Percentiles rank a stretch among this genome's conserved stretches.
Evolutionary conservation across 2,329 filamentous ascomycete genomes (phyloP).

Genomic region (Penicillium sp.): DNA sequence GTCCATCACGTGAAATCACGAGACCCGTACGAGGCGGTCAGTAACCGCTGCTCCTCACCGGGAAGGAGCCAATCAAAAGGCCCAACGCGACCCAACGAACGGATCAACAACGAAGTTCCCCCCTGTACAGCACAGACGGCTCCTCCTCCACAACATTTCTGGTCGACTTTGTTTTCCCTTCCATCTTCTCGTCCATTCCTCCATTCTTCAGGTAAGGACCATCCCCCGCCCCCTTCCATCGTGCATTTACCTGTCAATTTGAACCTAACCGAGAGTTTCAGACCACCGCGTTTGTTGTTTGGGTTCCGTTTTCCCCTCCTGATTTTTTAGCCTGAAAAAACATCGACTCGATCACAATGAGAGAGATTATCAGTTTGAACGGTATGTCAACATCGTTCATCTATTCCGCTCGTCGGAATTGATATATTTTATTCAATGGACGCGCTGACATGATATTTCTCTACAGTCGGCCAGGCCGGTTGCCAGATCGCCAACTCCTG

Average conservation of each 20-base stretch:
- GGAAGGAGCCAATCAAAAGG: constrained; percentile 30
- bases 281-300: constrained; percentile 31
- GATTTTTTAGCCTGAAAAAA: constrained; percentile 27
- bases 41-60: constrained; percentile 11
- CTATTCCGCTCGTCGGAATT: constrained; percentile 17
- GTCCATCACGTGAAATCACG: constrained; percentile 11
- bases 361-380: constrained; percentile 99
- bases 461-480: constrained; percentile 95
- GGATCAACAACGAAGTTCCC: constrained; percentile 36
- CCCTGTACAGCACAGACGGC: constrained; percentile 44
- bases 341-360: constrained; percentile 65
- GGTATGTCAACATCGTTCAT: constrained; percentile 59
- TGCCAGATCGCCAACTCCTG: constrained; percentile 99
- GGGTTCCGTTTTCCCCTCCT: constrained; percentile 27
- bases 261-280: constrained; percentile 23
- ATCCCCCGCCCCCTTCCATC: constrained; percentile 18
- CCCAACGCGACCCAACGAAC: constrained; percentile 40
- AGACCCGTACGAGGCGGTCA: constrained; percentile 26
- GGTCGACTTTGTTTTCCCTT: constrained; percentile 32
- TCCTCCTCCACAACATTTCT: constrained; percentile 50
- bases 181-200: constrained; percentile 26
- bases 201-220: constrained; percentile 22
- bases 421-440: constrained; percentile 12
- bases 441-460: constrained; percentile 36
- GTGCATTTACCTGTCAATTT: constrained; percentile 1